A percentile compares a stretch with the other conserved stretches of the same genome.
Evolutionary conservation across 768 basidiomycete species (phyloP).

Genomic region (Suillus clintonianus): DNA sequence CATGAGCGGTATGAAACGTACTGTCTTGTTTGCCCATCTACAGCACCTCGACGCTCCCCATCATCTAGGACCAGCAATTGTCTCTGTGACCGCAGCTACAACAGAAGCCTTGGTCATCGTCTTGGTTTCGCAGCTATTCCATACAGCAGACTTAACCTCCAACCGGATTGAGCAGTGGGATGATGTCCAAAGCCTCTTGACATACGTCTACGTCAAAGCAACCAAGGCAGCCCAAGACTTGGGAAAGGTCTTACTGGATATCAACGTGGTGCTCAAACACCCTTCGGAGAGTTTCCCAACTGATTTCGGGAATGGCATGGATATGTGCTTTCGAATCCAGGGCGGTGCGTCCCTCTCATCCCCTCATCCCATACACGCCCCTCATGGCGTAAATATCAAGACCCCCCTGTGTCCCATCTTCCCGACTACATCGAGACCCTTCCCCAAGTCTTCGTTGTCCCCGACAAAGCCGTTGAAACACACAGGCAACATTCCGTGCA

Average conservation of each 20-base stretch:
- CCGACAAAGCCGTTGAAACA: constrained; percentile 14
- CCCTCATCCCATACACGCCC: constrained; percentile 6
- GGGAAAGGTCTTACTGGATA: constrained; percentile 70
- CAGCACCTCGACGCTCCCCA: constrained; percentile 46
- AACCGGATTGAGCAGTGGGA: constrained; percentile 59
- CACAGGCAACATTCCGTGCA: constrained; percentile 1
- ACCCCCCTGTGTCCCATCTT: constrained; percentile 31
- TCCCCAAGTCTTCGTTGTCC: constrained; percentile 26
- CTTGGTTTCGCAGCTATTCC: constrained; percentile 65
- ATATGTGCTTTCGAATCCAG: constrained; percentile 43
- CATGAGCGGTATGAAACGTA: neutral
- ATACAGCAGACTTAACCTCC: constrained; percentile 19
- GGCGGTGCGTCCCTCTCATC: constrained; percentile 40
- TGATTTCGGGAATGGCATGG: constrained; percentile 38
- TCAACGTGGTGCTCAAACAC: constrained; percentile 77
- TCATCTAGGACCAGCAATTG: constrained; percentile 57
- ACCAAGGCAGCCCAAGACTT: constrained; percentile 68
- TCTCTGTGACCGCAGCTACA: constrained; percentile 46
- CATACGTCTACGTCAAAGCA: constrained; percentile 85
- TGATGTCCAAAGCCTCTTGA: constrained; percentile 73
- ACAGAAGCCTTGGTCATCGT: constrained; percentile 57
- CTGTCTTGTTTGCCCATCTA: neutral
- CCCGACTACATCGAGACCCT: constrained; percentile 43
- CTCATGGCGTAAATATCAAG: constrained; percentile 33
- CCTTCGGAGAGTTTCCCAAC: constrained; percentile 44